Base-by-base conservation (phyloP, 2,329 filamentous ascomycete genomes). In the Geosmithia morbida region DNA sequence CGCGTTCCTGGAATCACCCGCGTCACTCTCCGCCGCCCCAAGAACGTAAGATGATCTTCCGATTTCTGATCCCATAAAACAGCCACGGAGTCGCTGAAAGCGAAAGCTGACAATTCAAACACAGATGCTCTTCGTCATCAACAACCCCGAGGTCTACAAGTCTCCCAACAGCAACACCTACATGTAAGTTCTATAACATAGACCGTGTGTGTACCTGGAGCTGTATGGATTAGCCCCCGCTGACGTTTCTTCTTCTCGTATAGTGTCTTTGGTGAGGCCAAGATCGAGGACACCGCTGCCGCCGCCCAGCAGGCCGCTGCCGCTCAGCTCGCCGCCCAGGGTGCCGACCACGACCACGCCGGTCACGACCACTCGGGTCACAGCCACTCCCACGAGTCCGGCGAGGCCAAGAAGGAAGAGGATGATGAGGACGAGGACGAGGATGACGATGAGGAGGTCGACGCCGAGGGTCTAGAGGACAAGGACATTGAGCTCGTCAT, bases 401-500 rank as follows among this genome's bases (percentile, higher is more conserved):
- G 70, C 44, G 81, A 81, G 57, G 74, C 75, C 62, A 79, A 83
- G 68, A 86, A 89, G 72, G 77, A 81, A 45, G 84, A 87, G 49
- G 85, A 88, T 52, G 89, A 95, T 52, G 90, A 97, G 53, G 89
- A 96, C 22, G 77, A 81, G 45, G 84, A 87, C 49, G 85, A 88
- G 52, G 89, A 95, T 52, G 90, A 97, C 53, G 89, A 96, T 55
- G 88, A 81, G 52, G 90, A 97, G 69, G 88, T 95, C 48, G 92
- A 97, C 61, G 88, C 94, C 61, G 79, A 83, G 52, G 92, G 90
- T 55, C 81, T 98, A 48, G 92, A 98, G 77, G 85, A 90, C 65
- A 98, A 98, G 82, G 94, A 98, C 67, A 98, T 98, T 62, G 92
- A 98, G 71, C 80, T 98, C 50, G 92, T 98, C 68, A 96, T 97